Conservation (phyloP, 345 rosid genomes). For the Kernera saxatilis region DNA sequence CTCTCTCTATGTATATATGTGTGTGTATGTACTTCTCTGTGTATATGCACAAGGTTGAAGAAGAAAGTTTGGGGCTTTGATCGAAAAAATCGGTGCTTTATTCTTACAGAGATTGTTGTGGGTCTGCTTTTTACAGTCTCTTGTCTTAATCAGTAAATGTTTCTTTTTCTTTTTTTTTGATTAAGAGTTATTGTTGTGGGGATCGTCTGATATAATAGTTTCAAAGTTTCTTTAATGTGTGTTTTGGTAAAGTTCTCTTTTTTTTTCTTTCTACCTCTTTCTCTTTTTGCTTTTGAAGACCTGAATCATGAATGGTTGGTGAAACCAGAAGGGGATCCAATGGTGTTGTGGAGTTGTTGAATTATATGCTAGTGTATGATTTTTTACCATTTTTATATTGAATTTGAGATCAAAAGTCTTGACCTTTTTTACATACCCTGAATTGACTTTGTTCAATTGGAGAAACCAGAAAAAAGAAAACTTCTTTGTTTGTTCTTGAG, state of each 20-base stretch:
- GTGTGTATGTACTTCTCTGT: neutral
- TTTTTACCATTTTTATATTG: conserved; percentile 1
- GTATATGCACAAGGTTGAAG: neutral
- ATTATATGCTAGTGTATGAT: neutral
- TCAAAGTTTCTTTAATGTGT: conserved; percentile 2
- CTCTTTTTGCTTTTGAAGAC: neutral
- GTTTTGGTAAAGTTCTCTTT: conserved; percentile 11
- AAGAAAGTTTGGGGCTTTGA: conserved; percentile 14
- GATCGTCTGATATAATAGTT: neutral
- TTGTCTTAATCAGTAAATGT: neutral
- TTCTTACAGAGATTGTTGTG: conserved; percentile 1
- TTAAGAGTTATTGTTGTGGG: neutral
- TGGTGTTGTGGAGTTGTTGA: conserved; percentile 12
- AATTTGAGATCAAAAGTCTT: conserved; percentile 9
- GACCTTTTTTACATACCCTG: conserved; percentile 2
- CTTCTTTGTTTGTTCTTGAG: conserved; percentile 1
- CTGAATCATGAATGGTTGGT: conserved; percentile 19
- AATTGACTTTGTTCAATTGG: conserved; percentile 1
- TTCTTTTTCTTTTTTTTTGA: neutral
- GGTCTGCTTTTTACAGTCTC: neutral
- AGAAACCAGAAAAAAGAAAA: neutral
- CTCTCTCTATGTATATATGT: neutral
- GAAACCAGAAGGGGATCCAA: conserved; percentile 1
- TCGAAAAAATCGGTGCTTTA: conserved; percentile 9
- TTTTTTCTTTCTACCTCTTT: neutral